phyloP scores from a whole-genome alignment of 192 early-diverging fungal genomes.

The Diversispora eburnea region DNA sequence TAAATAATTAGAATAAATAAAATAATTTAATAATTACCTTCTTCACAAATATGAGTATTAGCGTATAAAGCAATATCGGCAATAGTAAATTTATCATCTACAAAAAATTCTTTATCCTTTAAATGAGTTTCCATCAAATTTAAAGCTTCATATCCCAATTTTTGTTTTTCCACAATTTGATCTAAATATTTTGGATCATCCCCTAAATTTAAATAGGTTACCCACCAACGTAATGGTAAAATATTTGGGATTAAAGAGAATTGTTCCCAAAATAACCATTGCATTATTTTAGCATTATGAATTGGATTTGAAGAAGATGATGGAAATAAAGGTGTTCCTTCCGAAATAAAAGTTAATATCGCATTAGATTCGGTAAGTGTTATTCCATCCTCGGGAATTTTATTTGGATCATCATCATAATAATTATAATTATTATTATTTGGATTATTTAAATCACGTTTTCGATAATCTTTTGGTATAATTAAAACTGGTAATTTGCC shows the following conservation, averaged over 20 bases:
- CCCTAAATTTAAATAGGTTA: slow-evolving; percentile 2
- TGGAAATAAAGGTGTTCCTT: slow-evolving; percentile 12
- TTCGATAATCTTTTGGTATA: slow-evolving; percentile 12
- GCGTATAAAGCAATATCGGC: slow-evolving; percentile 22
- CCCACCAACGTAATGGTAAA: slow-evolving; percentile 11
- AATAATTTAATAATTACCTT: not conserved
- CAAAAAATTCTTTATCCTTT: slow-evolving; percentile 10
- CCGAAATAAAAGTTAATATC: slow-evolving; percentile 4
- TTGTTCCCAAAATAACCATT: slow-evolving; percentile 30
- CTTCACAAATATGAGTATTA: slow-evolving; percentile 13
- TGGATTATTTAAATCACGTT: not conserved
- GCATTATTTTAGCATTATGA: slow-evolving; percentile 2
- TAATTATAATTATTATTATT: too few species aligned
- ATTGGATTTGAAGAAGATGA: slow-evolving; percentile 2
- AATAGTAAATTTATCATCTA: slow-evolving; percentile 12
- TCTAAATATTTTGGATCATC: slow-evolving; percentile 22
- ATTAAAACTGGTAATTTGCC: slow-evolving; percentile 9
- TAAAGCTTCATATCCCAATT: slow-evolving; percentile 21
- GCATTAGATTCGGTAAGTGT: slow-evolving; percentile 22
- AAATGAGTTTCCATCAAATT: slow-evolving; percentile 24
- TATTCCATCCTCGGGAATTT: not conserved
- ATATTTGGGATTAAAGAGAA: slow-evolving; percentile 19
- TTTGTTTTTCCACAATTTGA: slow-evolving; percentile 18
- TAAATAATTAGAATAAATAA: too few species aligned
- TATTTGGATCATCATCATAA: not conserved